phyloP scores from a whole-genome alignment of 768 basidiomycete genomes.

The Pulveroboletus sp. region DNA sequence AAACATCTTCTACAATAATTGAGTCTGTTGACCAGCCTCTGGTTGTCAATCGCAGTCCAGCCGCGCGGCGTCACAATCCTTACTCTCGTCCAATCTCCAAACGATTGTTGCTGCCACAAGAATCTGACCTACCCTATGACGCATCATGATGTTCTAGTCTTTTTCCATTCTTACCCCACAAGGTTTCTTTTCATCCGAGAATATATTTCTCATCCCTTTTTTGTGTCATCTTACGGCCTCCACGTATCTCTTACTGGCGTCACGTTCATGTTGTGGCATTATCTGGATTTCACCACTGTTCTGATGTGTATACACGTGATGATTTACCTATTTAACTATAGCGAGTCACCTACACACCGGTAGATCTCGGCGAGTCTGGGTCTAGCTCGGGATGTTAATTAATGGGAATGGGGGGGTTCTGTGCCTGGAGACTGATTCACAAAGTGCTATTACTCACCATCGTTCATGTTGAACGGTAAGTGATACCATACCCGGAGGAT shows the following conservation, averaged over 20 bases:
- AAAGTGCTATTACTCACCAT: no score
- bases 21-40: conserved; percentile 19
- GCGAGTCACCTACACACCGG: background rate
- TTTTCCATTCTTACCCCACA: background rate
- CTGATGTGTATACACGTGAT: no score
- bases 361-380: background rate
- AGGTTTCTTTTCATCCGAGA: background rate
- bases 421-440: no score
- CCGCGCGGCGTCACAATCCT: conserved; percentile 16
- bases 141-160: background rate
- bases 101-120: conserved; percentile 18
- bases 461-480: background rate
- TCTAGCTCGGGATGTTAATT: no score
- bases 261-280: background rate
- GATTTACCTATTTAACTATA: background rate
- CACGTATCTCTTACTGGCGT: background rate
- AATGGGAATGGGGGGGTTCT: no score
- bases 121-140: conserved; percentile 2
- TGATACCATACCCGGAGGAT: background rate
- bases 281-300: background rate
- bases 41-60: background rate
- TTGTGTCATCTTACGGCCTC: background rate
- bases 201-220: background rate
- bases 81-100: conserved; percentile 14
- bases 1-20: background rate